A percentile compares a stretch with the other conserved stretches of the same genome.
Conservation (phyloP, 2,329 filamentous ascomycete genomes). For the Aureobasidium sp. region DNA sequence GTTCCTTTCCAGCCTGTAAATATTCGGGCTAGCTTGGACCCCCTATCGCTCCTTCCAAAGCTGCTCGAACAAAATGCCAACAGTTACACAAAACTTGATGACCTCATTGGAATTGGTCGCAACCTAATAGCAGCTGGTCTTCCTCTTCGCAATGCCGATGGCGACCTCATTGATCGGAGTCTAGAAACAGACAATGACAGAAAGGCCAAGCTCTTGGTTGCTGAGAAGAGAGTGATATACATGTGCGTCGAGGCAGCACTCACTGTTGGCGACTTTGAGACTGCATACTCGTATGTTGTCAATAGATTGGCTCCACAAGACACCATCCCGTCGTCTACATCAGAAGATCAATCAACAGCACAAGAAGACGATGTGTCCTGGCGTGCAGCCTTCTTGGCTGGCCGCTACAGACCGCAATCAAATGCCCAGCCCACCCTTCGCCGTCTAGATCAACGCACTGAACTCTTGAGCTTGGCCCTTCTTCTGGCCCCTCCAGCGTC, state of each 20-base stretch:
- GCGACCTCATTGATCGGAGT: constrained; percentile 22
- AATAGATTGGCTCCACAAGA: constrained; percentile 48
- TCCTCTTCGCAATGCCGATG: constrained; percentile 19
- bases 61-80: constrained; percentile 67
- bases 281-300: constrained; percentile 74
- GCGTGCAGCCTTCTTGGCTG: constrained; percentile 70
- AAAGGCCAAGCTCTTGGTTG: constrained; percentile 22
- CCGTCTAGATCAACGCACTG: constrained; percentile 71
- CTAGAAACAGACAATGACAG: constrained; percentile 13
- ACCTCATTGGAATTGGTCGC: constrained; percentile 59
- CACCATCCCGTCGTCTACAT: constrained; percentile 17
- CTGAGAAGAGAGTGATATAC: constrained; percentile 61
- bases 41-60: constrained; percentile 62
- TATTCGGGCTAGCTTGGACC: constrained; percentile 67
- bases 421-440: constrained; percentile 51
- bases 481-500: constrained; percentile 61
- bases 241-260: constrained; percentile 76
- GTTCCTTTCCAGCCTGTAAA: constrained; percentile 73
- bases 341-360: constrained; percentile 12
- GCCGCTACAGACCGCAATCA: constrained; percentile 50
- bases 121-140: constrained; percentile 54
- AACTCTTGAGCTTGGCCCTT: constrained; percentile 67
- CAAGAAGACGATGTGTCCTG: constrained; percentile 60
- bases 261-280: constrained; percentile 72
- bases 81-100: constrained; percentile 66